Evolutionary conservation across 108 stramenopile genomes (phyloP), one percentile per base, ranked within the genome.

Genomic region (Pseudonitzschia pungens): DNA sequence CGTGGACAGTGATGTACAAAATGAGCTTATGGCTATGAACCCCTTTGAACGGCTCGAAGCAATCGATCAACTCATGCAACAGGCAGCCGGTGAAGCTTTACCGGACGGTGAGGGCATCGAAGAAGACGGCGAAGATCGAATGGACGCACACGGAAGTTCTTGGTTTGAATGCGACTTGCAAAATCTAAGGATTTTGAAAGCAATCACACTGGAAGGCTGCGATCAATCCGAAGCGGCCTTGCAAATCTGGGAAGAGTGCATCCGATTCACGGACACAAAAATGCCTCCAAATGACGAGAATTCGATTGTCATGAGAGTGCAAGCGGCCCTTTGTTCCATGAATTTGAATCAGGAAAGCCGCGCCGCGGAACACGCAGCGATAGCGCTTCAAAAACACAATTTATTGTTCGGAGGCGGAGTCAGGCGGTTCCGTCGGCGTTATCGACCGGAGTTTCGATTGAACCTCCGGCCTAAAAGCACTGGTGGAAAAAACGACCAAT

Each of bases 151-250:
- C 27, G 83, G 78, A 42, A 43, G 41, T 10, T 55, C 68, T 4
- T 89, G 85, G 85, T 92, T 88, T 80, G 79, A 86, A 73, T 87
- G 84, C 43, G 89, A 92, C 55, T 66, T 84, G 22, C 84, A 92
- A 62, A 86, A 90, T 56, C 70, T 92, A 43, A 82, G 79, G 36
- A 82, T 90, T 42, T 68, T 92, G 12, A 79, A 84, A 67, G 89
- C 89, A 14, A 84, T 92, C 42, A 90, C 92, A 20, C 65, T 90
- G 44, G 92, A 90, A 21, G 68, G 76, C 8, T 51, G 87, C 26
- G 92, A 86, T 12, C 78, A 79, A 62, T 72, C 58, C 20, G 22
- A 71, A 8, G 42, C 82, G 41, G 92, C 92, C 26, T 48, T 89
- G 32, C 45, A 54, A 16, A 31, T 82, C 26, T 92, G 92, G 92